A percentile compares a stretch with the other conserved stretches of the same genome.
Conservation (phyloP, 2,329 filamentous ascomycete species). For the Dactylellina parvicollis region DNA sequence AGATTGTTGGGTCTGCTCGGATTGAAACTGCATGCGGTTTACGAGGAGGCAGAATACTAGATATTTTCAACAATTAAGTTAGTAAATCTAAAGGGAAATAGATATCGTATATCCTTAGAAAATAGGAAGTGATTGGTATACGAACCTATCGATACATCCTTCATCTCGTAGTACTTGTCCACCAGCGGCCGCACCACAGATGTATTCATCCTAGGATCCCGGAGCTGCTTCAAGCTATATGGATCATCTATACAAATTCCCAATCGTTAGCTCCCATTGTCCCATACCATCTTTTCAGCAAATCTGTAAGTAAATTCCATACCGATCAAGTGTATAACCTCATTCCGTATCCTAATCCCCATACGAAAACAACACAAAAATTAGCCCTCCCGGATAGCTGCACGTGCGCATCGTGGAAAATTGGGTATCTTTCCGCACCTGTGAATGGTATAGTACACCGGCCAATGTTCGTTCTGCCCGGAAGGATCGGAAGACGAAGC, state of each 20-base stretch:
- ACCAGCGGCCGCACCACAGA: slow-evolving; percentile 81
- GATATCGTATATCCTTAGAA: background rate
- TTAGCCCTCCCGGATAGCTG: background rate
- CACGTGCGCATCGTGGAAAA: background rate
- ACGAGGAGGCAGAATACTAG: slow-evolving; percentile 83
- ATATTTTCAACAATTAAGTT: slow-evolving; percentile 31
- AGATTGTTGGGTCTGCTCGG: slow-evolving; percentile 77
- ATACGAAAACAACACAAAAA: background rate
- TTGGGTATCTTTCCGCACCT: slow-evolving; percentile 62
- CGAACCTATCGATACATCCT: slow-evolving; percentile 80
- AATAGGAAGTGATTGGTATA: background rate
- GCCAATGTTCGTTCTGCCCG: slow-evolving; percentile 70
- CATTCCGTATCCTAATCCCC: slow-evolving; percentile 68
- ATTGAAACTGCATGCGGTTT: slow-evolving; percentile 80
- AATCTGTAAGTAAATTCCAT: too few species aligned
- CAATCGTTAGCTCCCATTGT: slow-evolving; percentile 1
- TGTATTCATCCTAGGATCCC: slow-evolving; percentile 82
- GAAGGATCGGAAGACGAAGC: slow-evolving; percentile 1
- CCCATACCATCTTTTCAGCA: too few species aligned
- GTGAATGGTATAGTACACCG: slow-evolving; percentile 82
- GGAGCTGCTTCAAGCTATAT: slow-evolving; percentile 78
- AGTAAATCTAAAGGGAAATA: slow-evolving; percentile 32
- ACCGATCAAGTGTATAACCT: slow-evolving; percentile 72
- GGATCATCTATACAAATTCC: slow-evolving; percentile 67
- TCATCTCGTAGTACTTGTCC: slow-evolving; percentile 80